phyloP scores from a whole-genome alignment of 108 stramenopile genomes.

The Fistulifera solaris region DNA sequence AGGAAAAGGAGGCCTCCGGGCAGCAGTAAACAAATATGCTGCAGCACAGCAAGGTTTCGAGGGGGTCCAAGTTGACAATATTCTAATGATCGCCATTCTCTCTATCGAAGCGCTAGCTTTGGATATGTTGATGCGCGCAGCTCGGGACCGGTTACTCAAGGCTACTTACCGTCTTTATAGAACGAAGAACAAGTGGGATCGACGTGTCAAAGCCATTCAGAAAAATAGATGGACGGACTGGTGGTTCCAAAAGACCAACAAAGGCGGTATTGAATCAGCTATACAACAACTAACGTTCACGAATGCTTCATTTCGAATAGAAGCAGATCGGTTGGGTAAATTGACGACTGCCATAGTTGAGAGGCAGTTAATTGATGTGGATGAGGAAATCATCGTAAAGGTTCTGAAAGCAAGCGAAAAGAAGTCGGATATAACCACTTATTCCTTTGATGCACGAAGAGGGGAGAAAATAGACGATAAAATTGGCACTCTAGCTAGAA shows the following conservation, averaged over 20 bases:
- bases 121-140: slow-evolving; percentile 53
- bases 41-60: neutral
- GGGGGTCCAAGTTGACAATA: slow-evolving; percentile 5
- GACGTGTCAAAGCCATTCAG: slow-evolving; percentile 21
- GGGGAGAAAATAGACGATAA: no score
- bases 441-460: no score
- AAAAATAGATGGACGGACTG: neutral
- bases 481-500: no score
- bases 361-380: neutral
- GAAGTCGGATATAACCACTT: no score
- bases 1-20: neutral
- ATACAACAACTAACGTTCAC: slow-evolving; percentile 21
- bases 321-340: slow-evolving; percentile 46
- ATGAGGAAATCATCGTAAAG: neutral
- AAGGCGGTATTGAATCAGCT: slow-evolving; percentile 29
- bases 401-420: neutral
- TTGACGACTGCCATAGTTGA: slow-evolving; percentile 26
- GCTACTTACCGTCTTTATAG: slow-evolving; percentile 43
- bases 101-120: slow-evolving; percentile 40
- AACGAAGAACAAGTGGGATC: slow-evolving; percentile 51
- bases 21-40: neutral
- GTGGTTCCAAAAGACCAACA: neutral
- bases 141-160: slow-evolving; percentile 56
- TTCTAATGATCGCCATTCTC: slow-evolving; percentile 15
- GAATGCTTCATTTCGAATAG: slow-evolving; percentile 47